phyloP scores from a whole-genome alignment of 2,329 filamentous ascomycete genomes.

The Rhynchosporium graminicola region DNA sequence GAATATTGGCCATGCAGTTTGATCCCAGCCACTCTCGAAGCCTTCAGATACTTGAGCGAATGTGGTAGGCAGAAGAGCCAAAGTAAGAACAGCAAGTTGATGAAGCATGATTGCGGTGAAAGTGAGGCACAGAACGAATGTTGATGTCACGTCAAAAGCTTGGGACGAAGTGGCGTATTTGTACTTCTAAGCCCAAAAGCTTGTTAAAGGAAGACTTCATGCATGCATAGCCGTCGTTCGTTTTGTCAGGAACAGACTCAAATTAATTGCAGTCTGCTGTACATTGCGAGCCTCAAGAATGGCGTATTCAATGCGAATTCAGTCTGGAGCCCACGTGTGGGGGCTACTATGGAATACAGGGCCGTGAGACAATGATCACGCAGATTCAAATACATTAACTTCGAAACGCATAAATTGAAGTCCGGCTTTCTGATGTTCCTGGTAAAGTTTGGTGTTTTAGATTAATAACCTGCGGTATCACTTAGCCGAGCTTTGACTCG shows the following conservation, averaged over 20 bases:
- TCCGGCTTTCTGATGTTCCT: not conserved
- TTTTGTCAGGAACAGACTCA: not conserved
- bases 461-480: conserved; percentile 7
- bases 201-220: not conserved
- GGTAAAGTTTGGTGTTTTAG: conserved; percentile 8
- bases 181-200: conserved; percentile 30
- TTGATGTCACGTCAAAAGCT: not conserved
- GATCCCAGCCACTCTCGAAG: conserved; percentile 60
- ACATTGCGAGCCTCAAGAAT: conserved; percentile 14
- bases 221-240: not conserved
- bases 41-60: conserved; percentile 55
- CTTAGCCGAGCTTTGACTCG: not conserved
- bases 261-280: not conserved
- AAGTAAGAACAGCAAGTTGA: conserved; percentile 47
- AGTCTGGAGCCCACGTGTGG: conserved; percentile 25
- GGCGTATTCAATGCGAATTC: conserved; percentile 18
- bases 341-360: not conserved
- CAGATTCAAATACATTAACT: conserved; percentile 11
- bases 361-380: not conserved
- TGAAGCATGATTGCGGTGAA: conserved; percentile 44
- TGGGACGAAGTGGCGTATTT: conserved; percentile 31
- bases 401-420: conserved; percentile 5
- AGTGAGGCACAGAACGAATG: conserved; percentile 10
- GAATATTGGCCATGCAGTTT: conserved; percentile 59
- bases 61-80: conserved; percentile 50